Conservation (phyloP, 305 asterid species). For the Fraxinus paxiana region DNA sequence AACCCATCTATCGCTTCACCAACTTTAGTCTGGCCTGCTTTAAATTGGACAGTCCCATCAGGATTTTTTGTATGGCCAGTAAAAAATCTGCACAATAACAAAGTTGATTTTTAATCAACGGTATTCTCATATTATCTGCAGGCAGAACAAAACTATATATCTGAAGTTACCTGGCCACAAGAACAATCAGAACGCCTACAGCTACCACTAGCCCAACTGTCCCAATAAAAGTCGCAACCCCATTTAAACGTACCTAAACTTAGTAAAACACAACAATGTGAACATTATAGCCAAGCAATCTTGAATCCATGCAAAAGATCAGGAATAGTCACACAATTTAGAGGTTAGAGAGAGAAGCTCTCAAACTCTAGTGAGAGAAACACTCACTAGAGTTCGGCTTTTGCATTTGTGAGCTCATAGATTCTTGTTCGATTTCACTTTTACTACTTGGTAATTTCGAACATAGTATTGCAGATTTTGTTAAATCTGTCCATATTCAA, state of each 20-base stretch:
- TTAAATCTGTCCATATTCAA: neutral
- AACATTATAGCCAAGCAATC: conserved; percentile 21
- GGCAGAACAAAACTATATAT: conserved; percentile 4
- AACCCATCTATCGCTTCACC: conserved; percentile 73
- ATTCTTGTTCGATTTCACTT: neutral
- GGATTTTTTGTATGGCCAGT: conserved; percentile 69
- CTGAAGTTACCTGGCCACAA: conserved; percentile 55
- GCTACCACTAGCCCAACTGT: conserved; percentile 83
- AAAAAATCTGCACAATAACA: conserved; percentile 53
- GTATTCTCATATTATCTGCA: neutral
- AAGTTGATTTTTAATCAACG: conserved; percentile 5
- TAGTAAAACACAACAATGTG: conserved; percentile 17
- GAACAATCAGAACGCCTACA: conserved; percentile 61
- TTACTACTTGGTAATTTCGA: neutral
- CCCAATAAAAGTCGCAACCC: conserved; percentile 93
- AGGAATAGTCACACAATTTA: neutral
- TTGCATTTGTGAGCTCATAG: neutral
- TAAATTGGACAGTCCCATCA: conserved; percentile 52
- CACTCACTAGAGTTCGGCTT: neutral
- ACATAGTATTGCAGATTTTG: neutral
- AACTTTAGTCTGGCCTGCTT: conserved; percentile 58
- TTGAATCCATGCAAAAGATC: neutral
- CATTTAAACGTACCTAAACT: conserved; percentile 76
- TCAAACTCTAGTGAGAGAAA: neutral
- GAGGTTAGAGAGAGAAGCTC: neutral